These are phyloP conservation scores for Linum tenue DNA, from an alignment of 345 rosid genomes.

Conservation along the genomic window DNA sequence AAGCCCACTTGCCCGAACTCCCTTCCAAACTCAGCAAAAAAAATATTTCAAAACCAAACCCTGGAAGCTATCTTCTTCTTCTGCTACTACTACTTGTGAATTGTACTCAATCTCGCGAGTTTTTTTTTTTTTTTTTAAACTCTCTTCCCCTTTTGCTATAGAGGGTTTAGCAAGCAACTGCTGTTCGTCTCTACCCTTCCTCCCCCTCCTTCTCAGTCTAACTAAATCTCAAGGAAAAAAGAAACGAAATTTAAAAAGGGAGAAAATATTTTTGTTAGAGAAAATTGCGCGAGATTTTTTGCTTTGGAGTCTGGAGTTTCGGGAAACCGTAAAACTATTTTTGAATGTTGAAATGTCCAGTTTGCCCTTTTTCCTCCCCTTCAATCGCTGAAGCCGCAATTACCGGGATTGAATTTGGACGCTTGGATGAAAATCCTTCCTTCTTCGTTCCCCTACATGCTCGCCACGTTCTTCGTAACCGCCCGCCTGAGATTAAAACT, in stretches of 20 bases:
- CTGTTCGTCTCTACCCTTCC: background rate
- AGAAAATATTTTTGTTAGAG: constrained; percentile 1
- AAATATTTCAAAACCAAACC: background rate
- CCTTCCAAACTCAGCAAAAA: background rate
- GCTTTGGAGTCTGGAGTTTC: constrained; percentile 1
- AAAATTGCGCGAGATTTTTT: constrained; percentile 11
- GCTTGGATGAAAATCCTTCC: background rate
- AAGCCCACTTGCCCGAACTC: background rate
- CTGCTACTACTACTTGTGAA: background rate
- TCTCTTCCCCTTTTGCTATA: background rate
- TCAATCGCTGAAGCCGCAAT: background rate
- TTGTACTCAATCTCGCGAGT: background rate
- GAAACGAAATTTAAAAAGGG: background rate
- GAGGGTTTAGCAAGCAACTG: background rate
- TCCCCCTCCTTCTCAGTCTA: background rate
- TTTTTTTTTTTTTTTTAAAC: too few species aligned
- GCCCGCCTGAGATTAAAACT: too few species aligned
- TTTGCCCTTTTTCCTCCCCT: background rate
- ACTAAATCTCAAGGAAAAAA: background rate
- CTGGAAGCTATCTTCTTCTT: background rate
- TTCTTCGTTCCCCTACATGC: constrained; percentile 5
- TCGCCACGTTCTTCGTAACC: background rate
- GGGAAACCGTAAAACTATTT: background rate
- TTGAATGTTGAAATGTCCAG: background rate
- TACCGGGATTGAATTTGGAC: background rate